These are phyloP conservation scores for Sclerotinia glacialis DNA, from an alignment of 2,329 filamentous ascomycete species.

Conservation along the genomic window DNA sequence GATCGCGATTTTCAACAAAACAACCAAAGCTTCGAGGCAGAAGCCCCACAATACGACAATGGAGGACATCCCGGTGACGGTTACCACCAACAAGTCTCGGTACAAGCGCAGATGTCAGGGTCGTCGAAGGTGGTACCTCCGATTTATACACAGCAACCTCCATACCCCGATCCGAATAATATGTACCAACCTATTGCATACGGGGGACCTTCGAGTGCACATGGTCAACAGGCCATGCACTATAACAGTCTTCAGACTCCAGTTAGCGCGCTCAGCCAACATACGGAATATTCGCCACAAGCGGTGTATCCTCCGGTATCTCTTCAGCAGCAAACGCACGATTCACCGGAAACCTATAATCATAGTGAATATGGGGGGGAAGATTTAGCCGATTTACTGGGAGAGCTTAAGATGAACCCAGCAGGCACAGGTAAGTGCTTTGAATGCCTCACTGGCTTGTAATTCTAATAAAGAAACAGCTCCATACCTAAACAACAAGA, in stretches of 20 bases:
- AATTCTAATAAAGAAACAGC: slow-evolving; percentile 48
- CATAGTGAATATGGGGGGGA: slow-evolving; percentile 61
- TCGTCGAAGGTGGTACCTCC: slow-evolving; percentile 41
- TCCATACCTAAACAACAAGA: slow-evolving; percentile 74
- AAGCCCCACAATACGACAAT: slow-evolving; percentile 47
- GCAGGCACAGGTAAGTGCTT: slow-evolving; percentile 70
- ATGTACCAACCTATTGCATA: slow-evolving; percentile 43
- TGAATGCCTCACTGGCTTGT: background rate
- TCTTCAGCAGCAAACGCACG: slow-evolving; percentile 38
- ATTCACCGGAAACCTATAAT: slow-evolving; percentile 53
- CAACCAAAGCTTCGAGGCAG: slow-evolving; percentile 49
- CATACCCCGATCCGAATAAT: slow-evolving; percentile 46
- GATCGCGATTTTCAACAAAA: slow-evolving; percentile 37
- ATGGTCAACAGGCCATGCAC: slow-evolving; percentile 49
- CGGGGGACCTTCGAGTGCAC: slow-evolving; percentile 44
- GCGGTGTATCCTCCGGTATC: slow-evolving; percentile 55
- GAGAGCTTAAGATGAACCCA: slow-evolving; percentile 83
- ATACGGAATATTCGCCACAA: slow-evolving; percentile 49
- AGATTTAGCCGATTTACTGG: slow-evolving; percentile 76
- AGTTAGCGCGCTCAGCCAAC: slow-evolving; percentile 50
- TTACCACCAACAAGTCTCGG: slow-evolving; percentile 54
- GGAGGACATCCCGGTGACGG: slow-evolving; percentile 46
- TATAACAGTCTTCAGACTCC: slow-evolving; percentile 53
- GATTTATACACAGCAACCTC: slow-evolving; percentile 50
- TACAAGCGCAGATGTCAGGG: slow-evolving; percentile 46